Evolutionary conservation across 139 green algal genomes (phyloP), one percentile per base, ranked within the genome.

Genomic region (Edaphochlamys debaryana): DNA sequence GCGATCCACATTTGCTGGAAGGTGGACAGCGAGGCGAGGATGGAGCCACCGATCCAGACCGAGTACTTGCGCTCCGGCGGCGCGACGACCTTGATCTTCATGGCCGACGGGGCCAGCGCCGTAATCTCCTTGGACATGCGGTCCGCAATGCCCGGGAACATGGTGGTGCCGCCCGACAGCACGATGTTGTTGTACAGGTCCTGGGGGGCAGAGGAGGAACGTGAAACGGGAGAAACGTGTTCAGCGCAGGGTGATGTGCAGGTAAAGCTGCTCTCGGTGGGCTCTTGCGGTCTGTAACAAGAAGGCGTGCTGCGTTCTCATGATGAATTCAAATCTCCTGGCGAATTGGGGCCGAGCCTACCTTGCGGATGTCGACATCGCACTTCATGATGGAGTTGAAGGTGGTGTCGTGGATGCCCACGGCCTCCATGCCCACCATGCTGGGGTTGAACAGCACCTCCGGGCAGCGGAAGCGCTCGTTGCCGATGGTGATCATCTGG

Each of bases 381-480:
- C 96, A 98, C 91, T 98, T 98, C 96, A 99, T 99, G 93, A 99
- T 99, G 68, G 94, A 98, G 90, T 98, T 98, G 93, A 98, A 99
- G 67, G 95, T 97, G 73, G 95, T 98, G 87, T 98, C 95, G 87
- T 99, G 95, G 87, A 99, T 97, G 80, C 97, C 97, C 38, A 92
- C 89, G 23, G 89, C 85, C 83, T 99, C 96, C 91, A 98, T 91
- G 84, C 97, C 97, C 20, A 99, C 85, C 88, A 98, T 93, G 62
- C 38, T 86, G 23, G 97, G 97, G 75, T 98, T 93, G 96, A 98
- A 99, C 62, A 99, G 91, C 85, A 98, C 97, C 90, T 99, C 97
- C 25, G 97, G 96, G 94, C 95, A 98, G 62, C 96, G 90, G 95
- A 99, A 99, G 60, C 97, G 92, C 93, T 99, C 97, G 73, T 92